These are phyloP conservation scores for Sparassis latifolia DNA, from an alignment of 1,284 basidiomycete species.

Conservation along the genomic window DNA sequence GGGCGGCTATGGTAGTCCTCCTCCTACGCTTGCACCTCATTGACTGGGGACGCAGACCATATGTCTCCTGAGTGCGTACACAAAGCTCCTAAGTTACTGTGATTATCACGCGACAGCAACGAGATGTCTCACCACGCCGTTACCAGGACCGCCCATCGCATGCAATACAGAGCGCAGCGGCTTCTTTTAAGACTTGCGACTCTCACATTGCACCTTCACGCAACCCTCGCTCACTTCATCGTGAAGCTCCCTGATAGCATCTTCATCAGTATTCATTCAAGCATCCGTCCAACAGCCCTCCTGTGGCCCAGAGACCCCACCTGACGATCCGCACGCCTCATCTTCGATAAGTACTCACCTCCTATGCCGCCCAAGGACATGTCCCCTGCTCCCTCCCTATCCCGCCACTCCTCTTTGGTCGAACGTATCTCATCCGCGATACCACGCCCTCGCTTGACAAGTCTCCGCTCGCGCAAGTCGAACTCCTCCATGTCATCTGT, in stretches of 20 bases:
- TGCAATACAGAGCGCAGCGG: neutral
- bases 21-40: constrained; percentile 16
- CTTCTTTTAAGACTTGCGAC: constrained; percentile 1
- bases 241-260: constrained; percentile 1
- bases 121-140: neutral
- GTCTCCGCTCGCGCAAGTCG: constrained; percentile 30
- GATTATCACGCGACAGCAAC: neutral
- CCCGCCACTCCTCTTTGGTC: constrained; percentile 36
- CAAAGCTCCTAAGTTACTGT: neutral
- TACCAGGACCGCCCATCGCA: too few relatives aligned
- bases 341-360: constrained; percentile 21
- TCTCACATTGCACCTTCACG: constrained; percentile 15
- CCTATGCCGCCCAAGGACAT: constrained; percentile 15
- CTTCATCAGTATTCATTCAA: neutral
- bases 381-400: constrained; percentile 23
- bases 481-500: constrained; percentile 16
- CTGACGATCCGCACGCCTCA: constrained; percentile 17
- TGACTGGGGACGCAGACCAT: constrained; percentile 25
- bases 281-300: constrained; percentile 14
- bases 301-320: constrained; percentile 13
- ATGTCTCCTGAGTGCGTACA: constrained; percentile 1
- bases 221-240: constrained; percentile 10
- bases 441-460: constrained; percentile 31
- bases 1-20: constrained; percentile 13
- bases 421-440: constrained; percentile 34